Base-by-base conservation (phyloP, 345 rosid genomes). In the Lumnitzera littorea region DNA sequence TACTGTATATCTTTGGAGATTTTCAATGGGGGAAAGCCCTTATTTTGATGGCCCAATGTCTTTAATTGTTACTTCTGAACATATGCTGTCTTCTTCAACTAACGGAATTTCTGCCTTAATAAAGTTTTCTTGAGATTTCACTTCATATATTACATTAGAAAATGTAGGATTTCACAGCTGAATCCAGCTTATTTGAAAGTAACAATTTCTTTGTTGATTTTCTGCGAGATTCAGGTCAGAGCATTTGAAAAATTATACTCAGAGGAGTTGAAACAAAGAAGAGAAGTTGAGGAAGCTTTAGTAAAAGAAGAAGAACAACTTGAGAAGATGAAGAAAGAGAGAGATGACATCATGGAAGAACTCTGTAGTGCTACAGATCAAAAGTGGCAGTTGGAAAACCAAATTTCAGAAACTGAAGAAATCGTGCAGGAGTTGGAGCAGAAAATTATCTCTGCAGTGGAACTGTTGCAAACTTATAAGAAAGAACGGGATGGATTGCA, bases 361-460 rank as follows among this genome's bases (percentile, higher is more conserved):
- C 84, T 83, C 55, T 75, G 9, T 57, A 56, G 56, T 58, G 79
- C 78, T 50, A 55, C 67, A 72, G 72, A 77, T 50, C 84, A 77
- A 77, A 79, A 75, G 68, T 66, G 66, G 41, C 50, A 48, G 61
- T 74, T 86, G 61, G 84, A 82, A 80, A 72, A 62, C 55, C 84
- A 83, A 75, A 68, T 83, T 57, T 67, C 66, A 62, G 91, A 83
- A 53, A 69, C 83, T 66, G 88, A 87, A 62, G 65, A 66, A 57
- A 65, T 63, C 36, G 75, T 76, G 51, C 69, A 70, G 71, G 91
- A 87, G 74, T 73, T 86, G 60, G 89, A 82, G 69, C 81, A 83
- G 71, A 91, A 89, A 81, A 83, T 91, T 41, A 66, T 87, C 61
- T 80, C 91, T 61, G 96, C 91, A 25, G 96, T 91, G 41, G 86